Evolutionary conservation across 2,329 filamentous ascomycete species (phyloP), one percentile per base, ranked within the genome.

Genomic region (Curvularia lunata): DNA sequence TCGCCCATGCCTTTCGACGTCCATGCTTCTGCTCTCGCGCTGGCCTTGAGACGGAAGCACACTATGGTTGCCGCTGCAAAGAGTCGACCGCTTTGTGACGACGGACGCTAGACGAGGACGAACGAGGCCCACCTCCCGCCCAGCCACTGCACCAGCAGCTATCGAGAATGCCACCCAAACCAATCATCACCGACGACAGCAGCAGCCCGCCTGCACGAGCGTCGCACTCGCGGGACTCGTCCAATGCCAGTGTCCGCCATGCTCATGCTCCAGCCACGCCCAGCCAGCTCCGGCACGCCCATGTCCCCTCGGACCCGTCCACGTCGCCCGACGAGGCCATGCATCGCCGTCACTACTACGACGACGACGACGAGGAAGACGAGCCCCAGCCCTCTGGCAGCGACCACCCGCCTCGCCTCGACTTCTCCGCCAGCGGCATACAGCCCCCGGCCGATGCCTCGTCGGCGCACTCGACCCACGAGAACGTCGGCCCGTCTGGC

Each of bases 241-340:
- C 74, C n/a, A 67, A 42, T 12, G 64, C 65, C 47, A 74, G 70
- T 63, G 62, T 66, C 43, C 59, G 66, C 42, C 68, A 70, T 49
- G 65, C 70, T n/a, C 75, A 78, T 63, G 69, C 71, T 1, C 76
- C 77, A 9, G 48, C 62, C 7, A 75, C 67, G 2, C 76, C 77
- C 34, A 78, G 74, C 69, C 71, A 75, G 59, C 71, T 82, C 48
- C 69, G 80, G n/a, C 71, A 79, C 48, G 72, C 77, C 12, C 72
- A 80, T 61, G 76, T 76, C 49, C 79, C 80, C 52, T 77, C 73
- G 27, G 72, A 75, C 48, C 64, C 66, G 45, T 77, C 79, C n/a
- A 68, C 69, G 21, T 80, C 78, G 37, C 79, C 79, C 27, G 78
- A 81, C 50, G 75, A 79, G 25, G 67, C 62, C 13, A 76, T 75